Evolutionary conservation across 345 rosid genomes (phyloP).

Genomic region (Luvunga scandens): DNA sequence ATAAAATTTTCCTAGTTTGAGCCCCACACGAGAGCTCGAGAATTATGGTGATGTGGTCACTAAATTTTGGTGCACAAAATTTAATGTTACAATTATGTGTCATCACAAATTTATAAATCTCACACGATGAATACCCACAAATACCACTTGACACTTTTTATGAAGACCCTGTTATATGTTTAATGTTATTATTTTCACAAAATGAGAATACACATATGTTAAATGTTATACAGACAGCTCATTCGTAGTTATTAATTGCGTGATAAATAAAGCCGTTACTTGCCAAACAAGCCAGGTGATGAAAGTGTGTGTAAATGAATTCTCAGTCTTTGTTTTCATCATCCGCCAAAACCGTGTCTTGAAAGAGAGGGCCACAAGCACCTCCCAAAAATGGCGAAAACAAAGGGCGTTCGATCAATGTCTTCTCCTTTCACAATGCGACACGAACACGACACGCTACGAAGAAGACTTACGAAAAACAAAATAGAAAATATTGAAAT

Average conservation of each 20-base stretch:
- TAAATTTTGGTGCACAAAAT: no score
- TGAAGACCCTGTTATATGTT: no score
- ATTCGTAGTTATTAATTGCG: neutral
- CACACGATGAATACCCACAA: no score
- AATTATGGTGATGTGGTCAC: no score
- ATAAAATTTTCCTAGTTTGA: no score
- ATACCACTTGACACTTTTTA: no score
- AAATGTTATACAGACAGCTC: no score
- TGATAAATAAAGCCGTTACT: neutral
- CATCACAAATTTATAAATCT: no score
- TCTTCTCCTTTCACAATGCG: constrained; percentile 6
- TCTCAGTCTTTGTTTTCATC: neutral
- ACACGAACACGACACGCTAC: neutral
- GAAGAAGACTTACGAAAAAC: neutral
- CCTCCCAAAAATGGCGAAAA: constrained; percentile 26
- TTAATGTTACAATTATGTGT: no score
- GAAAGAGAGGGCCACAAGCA: constrained; percentile 35
- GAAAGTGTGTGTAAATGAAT: neutral
- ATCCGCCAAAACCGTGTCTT: constrained; percentile 8
- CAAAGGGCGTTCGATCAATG: constrained; percentile 16
- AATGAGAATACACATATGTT: no score
- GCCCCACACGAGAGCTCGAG: no score
- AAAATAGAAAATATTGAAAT: neutral
- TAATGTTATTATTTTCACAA: no score
- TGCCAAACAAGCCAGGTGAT: neutral